Evolutionary conservation across 371 early-diverging fungal genomes (phyloP), one percentile per base, ranked within the genome.

Genomic region (Rhizopus microsporus): DNA sequence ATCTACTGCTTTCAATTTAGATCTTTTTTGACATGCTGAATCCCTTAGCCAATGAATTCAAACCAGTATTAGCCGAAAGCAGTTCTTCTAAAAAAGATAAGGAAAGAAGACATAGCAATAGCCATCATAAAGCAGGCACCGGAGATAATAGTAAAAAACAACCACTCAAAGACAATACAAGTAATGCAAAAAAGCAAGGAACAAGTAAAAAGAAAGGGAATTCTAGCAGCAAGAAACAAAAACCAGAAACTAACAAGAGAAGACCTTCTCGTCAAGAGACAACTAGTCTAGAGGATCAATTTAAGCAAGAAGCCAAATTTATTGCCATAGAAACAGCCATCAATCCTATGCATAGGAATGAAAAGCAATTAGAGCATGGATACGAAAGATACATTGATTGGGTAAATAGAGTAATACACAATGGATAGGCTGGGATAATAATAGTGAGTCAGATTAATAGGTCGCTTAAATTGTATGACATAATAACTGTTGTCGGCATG

Each of bases 301-400:
- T 58, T 47, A 39, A 38, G 31, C 35, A 51, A 32, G 63, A 62
- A 49, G 37, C 62, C 6, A 65, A 69, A 15, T 75, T 75, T 43
- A 72, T 75, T 49, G 62, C 72, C 0, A 68, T 75, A 37, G 72
- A 72, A 51, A 62, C 70, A 57, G 67, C 66, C 7, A 72, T 75
- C 35, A 62, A 75, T 44, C 76, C 76, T 9, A 59, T 75, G 7
- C 54, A 59, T 33, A 54, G 53, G 42, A 23, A 5, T 10, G 35
- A 38, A 7, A 34, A 30, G 15, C 50, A 50, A 35, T 39, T 71
- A n/a, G 65, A 67, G 17, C 77, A 76, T 55, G 77, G 73, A 7
- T 76, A 76, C 38, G 73, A 76, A 49, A 58, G 71, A 30, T 76
- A 76, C 38, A 60, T 76, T 43, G 69, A 66, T 40, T 76, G 73